Evolutionary conservation across 2,329 filamentous ascomycete species (phyloP).

Genomic region (Aaosphaeria pasadenensis): DNA sequence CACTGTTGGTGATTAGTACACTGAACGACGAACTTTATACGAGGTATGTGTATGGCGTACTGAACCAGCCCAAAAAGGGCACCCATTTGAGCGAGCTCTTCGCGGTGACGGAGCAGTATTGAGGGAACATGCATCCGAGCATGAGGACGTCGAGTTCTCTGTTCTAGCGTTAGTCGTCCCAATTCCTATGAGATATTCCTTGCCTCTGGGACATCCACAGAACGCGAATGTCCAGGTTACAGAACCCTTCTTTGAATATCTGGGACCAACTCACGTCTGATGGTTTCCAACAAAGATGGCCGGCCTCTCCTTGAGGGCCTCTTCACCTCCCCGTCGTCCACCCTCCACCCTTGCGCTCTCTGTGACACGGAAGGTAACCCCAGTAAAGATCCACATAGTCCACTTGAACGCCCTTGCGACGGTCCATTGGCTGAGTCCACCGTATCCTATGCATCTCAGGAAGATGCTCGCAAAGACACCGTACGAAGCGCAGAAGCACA

Average conservation of each 20-base stretch:
- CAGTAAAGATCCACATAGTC: slow-evolving; percentile 70
- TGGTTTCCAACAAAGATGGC: slow-evolving; percentile 94
- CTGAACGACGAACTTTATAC: background rate
- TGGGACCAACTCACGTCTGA: slow-evolving; percentile 59
- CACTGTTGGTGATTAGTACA: slow-evolving; percentile 35
- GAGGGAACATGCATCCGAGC: slow-evolving; percentile 84
- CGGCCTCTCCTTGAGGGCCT: slow-evolving; percentile 54
- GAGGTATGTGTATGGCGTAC: slow-evolving; percentile 27
- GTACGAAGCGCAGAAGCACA: slow-evolving; percentile 56
- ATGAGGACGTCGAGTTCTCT: slow-evolving; percentile 88
- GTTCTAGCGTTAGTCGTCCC: slow-evolving; percentile 10
- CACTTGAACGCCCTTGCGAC: slow-evolving; percentile 76
- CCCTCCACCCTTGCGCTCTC: slow-evolving; percentile 28
- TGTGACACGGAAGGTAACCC: slow-evolving; percentile 71
- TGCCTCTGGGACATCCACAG: too few species aligned
- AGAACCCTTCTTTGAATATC: too few species aligned
- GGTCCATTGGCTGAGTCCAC: slow-evolving; percentile 81
- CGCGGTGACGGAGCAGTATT: slow-evolving; percentile 87
- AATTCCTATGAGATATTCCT: background rate
- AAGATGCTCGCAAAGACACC: slow-evolving; percentile 72
- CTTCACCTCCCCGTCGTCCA: slow-evolving; percentile 27
- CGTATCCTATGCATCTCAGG: slow-evolving; percentile 68
- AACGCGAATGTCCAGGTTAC: too few species aligned
- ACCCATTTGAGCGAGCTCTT: slow-evolving; percentile 78
- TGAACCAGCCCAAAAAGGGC: slow-evolving; percentile 94